Evolutionary conservation across 2,329 filamentous ascomycete species (phyloP), one percentile per base, ranked within the genome.

Genomic region (Colletotrichum sp.): DNA sequence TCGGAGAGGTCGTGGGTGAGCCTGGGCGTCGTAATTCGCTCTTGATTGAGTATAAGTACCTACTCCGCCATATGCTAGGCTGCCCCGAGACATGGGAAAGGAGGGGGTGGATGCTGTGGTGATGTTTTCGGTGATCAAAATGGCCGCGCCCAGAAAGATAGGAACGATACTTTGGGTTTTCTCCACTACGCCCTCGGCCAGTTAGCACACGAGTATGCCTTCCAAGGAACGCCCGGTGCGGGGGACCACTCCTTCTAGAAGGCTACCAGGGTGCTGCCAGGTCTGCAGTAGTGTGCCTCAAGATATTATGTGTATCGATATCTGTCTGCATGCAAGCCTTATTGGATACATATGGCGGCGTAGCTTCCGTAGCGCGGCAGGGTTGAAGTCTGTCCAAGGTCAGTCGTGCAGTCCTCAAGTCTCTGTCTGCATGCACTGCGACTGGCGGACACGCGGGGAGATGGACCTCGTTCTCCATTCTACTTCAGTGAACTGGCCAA

Each of bases 161-260:
- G n/a, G 59, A 70, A 68, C 28, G 69, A 75, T 71, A 65, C 70
- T 64, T 69, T 68, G 25, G 32, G 12, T 30, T 28, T 59, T 72
- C 27, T 36, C 70, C 73, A 75, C 73, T 30, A 12, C 25, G 34
- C 28, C 27, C 44, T 44, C 57, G 25, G 32, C 73, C 73, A 73
- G 28, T 75, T 34, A 68, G 12, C 28, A 15, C 11, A 15, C 64
- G 22, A 39, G 57, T 39, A 12, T 68, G 34, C 27, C 57, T 48
- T 48, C 70, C 57, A 73, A 73, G 39, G 66, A 68, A 59, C 73
- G 48, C 36, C 44, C 16, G 57, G 16, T 44, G 70, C 73, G 73
- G 70, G 69, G 73, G 34, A 32, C 19, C 57, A 67, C 63, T 75
- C 70, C 70, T 75, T 75, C 73, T 75, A 75, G 73, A 75, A 75